Evolutionary conservation across 139 green algal species (phyloP).

Genomic region (Ettlia oleoabundans): DNA sequence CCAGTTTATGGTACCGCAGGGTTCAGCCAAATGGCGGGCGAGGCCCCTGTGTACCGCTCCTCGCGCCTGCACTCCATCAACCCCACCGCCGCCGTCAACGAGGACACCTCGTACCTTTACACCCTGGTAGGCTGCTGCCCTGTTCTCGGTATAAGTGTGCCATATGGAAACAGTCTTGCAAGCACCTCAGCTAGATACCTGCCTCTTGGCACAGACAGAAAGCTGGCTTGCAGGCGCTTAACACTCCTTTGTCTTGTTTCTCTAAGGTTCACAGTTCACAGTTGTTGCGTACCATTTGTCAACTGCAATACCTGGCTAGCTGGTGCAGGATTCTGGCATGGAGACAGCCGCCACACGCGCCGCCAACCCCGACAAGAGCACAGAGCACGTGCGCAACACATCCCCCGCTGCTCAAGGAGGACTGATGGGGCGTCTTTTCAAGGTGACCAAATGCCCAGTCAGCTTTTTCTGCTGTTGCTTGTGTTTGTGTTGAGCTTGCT

Average conservation of each 20-base stretch:
- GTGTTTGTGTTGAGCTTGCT: no score
- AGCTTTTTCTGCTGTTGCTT: neutral
- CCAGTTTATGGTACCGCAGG: no score
- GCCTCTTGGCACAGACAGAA: no score
- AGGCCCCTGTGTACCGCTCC: conserved; percentile 27
- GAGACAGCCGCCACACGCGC: conserved; percentile 20
- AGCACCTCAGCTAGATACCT: no score
- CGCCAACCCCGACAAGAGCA: conserved; percentile 23
- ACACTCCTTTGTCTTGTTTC: no score
- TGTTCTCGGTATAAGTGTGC: neutral
- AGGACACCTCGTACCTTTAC: conserved; percentile 27
- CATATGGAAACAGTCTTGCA: no score
- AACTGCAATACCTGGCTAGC: neutral
- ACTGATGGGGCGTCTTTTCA: conserved; percentile 6
- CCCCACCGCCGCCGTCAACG: conserved; percentile 26
- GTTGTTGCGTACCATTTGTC: no score
- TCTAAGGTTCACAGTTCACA: no score
- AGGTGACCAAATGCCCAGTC: neutral
- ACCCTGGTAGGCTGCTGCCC: conserved; percentile 19
- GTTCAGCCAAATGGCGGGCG: conserved; percentile 10
- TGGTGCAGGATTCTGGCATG: conserved; percentile 21
- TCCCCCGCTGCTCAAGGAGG: conserved; percentile 1
- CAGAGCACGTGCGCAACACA: conserved; percentile 47
- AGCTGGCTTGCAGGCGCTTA: no score
- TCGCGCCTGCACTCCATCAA: conserved; percentile 32